Evolutionary conservation across 768 basidiomycete species (phyloP).

Genomic region (Macrolepiota fuliginosa): DNA sequence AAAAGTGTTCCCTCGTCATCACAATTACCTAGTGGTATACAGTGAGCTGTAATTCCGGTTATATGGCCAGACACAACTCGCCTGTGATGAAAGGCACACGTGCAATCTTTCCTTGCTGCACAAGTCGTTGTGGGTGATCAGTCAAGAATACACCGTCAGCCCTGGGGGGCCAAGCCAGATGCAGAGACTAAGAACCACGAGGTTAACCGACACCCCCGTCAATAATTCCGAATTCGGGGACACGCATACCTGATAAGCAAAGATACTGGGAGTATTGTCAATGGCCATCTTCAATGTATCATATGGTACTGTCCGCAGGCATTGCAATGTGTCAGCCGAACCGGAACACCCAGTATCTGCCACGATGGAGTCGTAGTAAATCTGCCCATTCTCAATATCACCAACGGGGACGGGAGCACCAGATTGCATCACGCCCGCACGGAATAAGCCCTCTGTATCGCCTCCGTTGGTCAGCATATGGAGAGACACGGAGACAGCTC

Average conservation of each 20-base stretch:
- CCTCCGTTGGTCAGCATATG: slow-evolving; percentile 50
- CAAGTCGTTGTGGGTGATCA: slow-evolving; percentile 39
- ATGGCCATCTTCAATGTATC: slow-evolving; percentile 35
- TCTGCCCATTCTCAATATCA: slow-evolving; percentile 39
- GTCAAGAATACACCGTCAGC: slow-evolving; percentile 49
- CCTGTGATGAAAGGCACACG: slow-evolving; percentile 49
- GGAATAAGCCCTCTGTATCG: slow-evolving; percentile 43
- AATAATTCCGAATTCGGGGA: too few species aligned
- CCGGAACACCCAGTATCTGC: slow-evolving; percentile 25
- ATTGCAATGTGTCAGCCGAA: slow-evolving; percentile 36
- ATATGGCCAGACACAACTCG: slow-evolving; percentile 5
- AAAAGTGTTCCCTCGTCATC: slow-evolving; percentile 64
- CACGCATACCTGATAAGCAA: slow-evolving; percentile 33
- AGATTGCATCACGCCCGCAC: slow-evolving; percentile 50
- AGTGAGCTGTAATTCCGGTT: neutral
- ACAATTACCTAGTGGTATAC: slow-evolving; percentile 37
- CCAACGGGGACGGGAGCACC: slow-evolving; percentile 45
- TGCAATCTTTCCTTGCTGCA: slow-evolving; percentile 42
- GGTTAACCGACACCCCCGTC: slow-evolving; percentile 25
- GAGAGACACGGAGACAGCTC: slow-evolving; percentile 50
- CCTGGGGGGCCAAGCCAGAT: slow-evolving; percentile 46
- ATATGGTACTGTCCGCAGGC: slow-evolving; percentile 37
- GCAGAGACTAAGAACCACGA: slow-evolving; percentile 34
- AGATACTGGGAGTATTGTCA: slow-evolving; percentile 35
- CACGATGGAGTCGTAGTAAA: slow-evolving; percentile 43